Percentiles rank a stretch among this genome's conserved stretches.
phyloP scores from a whole-genome alignment of 1,284 basidiomycete genomes.

The Phlebopus sp. region DNA sequence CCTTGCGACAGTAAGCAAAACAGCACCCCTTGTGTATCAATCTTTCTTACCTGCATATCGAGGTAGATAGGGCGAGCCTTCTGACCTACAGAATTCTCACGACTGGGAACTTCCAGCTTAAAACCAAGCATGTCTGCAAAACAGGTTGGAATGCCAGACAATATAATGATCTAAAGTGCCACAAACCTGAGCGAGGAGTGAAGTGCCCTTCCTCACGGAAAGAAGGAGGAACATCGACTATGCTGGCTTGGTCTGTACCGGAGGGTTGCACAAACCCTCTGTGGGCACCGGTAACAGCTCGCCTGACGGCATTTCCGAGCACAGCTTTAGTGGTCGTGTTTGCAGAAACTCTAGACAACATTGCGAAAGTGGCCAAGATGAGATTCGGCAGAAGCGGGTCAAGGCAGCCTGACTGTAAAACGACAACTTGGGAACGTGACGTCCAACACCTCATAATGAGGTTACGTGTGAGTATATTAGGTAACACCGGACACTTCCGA shows the following conservation, averaged over 20 bases:
- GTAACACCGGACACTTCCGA: too few relatives aligned
- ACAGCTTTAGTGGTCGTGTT: constrained; percentile 11
- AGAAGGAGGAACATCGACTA: constrained; percentile 72
- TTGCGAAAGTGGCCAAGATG: constrained; percentile 12
- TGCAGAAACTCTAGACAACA: constrained; percentile 34
- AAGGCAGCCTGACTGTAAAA: constrained; percentile 6
- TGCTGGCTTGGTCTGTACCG: constrained; percentile 72
- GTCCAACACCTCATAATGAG: too few relatives aligned
- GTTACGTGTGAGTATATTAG: too few relatives aligned
- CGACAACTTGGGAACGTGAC: too few relatives aligned
- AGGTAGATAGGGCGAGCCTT: constrained; percentile 89
- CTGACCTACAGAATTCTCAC: constrained; percentile 59
- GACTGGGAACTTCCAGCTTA: constrained; percentile 70
- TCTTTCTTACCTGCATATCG: constrained; percentile 77
- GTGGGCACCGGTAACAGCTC: constrained; percentile 23
- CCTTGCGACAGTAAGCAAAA: constrained; percentile 45
- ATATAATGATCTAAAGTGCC: background rate
- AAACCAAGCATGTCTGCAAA: constrained; percentile 84
- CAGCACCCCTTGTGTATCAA: background rate
- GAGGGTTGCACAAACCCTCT: constrained; percentile 72
- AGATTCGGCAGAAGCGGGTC: constrained; percentile 12
- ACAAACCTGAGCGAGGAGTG: constrained; percentile 66
- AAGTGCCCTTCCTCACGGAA: constrained; percentile 72
- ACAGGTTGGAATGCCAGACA: constrained; percentile 1
- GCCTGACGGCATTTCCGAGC: constrained; percentile 16